A percentile compares a stretch with the other conserved stretches of the same genome.
Evolutionary conservation across 352 stramenopile genomes (phyloP).

Genomic region (Phytopythium boreale): DNA sequence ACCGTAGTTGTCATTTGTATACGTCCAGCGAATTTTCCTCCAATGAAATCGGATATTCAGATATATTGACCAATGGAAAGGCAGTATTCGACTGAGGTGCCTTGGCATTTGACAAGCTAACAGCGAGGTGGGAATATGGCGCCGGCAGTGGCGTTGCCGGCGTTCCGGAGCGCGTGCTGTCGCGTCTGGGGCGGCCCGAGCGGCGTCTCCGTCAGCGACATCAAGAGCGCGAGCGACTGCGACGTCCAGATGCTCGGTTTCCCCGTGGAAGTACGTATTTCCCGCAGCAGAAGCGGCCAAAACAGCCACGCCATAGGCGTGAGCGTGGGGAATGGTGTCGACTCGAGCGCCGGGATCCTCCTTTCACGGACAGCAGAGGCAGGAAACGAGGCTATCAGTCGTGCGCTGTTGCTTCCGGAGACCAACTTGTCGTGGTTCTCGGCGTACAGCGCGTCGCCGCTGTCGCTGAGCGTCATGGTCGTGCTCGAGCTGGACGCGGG

Average conservation of each 20-base stretch:
- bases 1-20: not conserved
- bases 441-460: constrained; percentile 59
- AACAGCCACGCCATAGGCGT: not conserved
- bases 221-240: constrained; percentile 18
- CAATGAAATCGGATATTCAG: constrained; percentile 9
- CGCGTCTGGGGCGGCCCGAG: constrained; percentile 41
- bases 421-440: constrained; percentile 31
- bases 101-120: not conserved
- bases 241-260: constrained; percentile 26
- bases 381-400: not conserved
- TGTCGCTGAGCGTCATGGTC: constrained; percentile 46
- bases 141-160: not conserved
- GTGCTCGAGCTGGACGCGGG: constrained; percentile 36
- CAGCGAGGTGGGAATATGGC: not conserved
- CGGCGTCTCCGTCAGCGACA: constrained; percentile 19
- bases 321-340: no score
- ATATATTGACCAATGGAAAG: constrained; percentile 18
- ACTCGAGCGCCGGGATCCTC: not conserved
- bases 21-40: constrained; percentile 2
- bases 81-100: not conserved
- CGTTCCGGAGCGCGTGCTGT: constrained; percentile 32
- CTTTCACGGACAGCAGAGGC: not conserved
- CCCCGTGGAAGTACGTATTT: constrained; percentile 11
- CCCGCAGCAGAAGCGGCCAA: not conserved
- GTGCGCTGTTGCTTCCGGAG: constrained; percentile 27